Evolutionary conservation across 345 rosid species (phyloP), one percentile per base, ranked within the genome.

Genomic region (Pistacia vera): DNA sequence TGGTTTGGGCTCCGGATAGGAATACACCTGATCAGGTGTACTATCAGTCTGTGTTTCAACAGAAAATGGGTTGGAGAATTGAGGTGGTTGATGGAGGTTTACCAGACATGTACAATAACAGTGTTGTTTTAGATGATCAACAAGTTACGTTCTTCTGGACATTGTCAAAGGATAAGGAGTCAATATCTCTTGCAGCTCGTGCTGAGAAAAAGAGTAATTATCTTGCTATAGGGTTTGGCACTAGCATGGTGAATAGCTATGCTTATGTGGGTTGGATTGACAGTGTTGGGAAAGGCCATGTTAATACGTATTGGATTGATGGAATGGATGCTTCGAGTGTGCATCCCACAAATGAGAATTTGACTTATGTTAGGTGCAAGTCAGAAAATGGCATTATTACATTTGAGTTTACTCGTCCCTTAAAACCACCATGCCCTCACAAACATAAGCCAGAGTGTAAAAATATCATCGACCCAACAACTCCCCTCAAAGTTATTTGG

Each of bases 61-160:
- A 81, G 79, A 93, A 96, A 84, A 93, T 93, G 98, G 99, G 99
- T 10, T 96, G 99, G 99, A 91, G 83, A 79, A 86, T 96, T 83
- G 86, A 93, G 88, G 99, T 92, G 75, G 97, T 96, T 65, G 99
- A 96, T 66, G 99, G 99, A 7, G 98, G 97, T 71, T 85, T 96
- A 20, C 82, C 98, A 10, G 98, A 92, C 85, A 96, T 96, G 99
- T 96, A 96, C 77, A 91, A 91, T 82, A 96, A 77, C 82, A 96
- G 97, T 74, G 98, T 93, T 33, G 72, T 90, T 69, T 85, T 96
- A 77, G 97, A 92, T 78, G 97, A 96, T 82, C 99, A 96, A 81
- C 98, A 96, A 83, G 97, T 96, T 74, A 91, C 91, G 16, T 92
- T 96, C 83, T 96, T 93, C 81, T 96, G 99, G 98, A 90, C 90